A percentile compares a stretch with the other conserved stretches of the same genome.
Evolutionary conservation across 805 yeast species (phyloP).

Genomic region (Wickerhamomyces xylosicus): DNA sequence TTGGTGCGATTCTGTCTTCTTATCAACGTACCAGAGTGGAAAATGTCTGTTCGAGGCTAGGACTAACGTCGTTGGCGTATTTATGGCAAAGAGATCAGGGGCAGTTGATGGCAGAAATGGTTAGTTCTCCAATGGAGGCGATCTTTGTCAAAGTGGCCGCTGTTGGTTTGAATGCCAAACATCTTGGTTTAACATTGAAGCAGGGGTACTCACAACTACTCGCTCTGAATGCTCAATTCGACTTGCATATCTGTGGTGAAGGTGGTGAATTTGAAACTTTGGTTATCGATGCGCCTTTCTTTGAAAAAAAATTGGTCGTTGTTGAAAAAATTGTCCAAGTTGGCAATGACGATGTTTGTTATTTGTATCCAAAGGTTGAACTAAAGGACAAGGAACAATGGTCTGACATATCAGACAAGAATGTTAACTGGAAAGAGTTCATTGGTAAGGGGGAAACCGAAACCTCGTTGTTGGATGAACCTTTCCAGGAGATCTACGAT

Average conservation of each 20-base stretch:
- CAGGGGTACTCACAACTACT: conserved; percentile 50
- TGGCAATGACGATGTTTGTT: conserved; percentile 57
- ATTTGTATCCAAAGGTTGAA: conserved; percentile 45
- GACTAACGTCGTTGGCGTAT: conserved; percentile 60
- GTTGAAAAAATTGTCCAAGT: conserved; percentile 12
- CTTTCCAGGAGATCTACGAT: conserved; percentile 27
- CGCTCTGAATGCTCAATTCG: conserved; percentile 51
- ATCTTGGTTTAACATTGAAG: conserved; percentile 60
- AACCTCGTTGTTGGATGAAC: conserved; percentile 25
- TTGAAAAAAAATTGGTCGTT: conserved; percentile 35
- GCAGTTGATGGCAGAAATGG: conserved; percentile 77
- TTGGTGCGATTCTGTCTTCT: conserved; percentile 93
- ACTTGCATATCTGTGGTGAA: conserved; percentile 94
- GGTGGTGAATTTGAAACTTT: conserved; percentile 97
- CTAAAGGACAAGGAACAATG: conserved; percentile 28
- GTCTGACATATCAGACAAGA: conserved; percentile 7
- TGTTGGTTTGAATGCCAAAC: conserved; percentile 56
- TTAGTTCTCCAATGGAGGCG: conserved; percentile 58
- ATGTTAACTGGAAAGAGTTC: conserved; percentile 15
- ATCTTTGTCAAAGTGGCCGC: conserved; percentile 90
- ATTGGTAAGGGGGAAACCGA: conserved; percentile 3
- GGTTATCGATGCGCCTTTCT: conserved; percentile 86
- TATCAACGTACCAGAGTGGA: conserved; percentile 94
- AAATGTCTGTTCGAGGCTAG: conserved; percentile 69
- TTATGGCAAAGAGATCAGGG: conserved; percentile 87